Evolutionary conservation across 768 basidiomycete genomes (phyloP).

Genomic region (Mycena rosella): DNA sequence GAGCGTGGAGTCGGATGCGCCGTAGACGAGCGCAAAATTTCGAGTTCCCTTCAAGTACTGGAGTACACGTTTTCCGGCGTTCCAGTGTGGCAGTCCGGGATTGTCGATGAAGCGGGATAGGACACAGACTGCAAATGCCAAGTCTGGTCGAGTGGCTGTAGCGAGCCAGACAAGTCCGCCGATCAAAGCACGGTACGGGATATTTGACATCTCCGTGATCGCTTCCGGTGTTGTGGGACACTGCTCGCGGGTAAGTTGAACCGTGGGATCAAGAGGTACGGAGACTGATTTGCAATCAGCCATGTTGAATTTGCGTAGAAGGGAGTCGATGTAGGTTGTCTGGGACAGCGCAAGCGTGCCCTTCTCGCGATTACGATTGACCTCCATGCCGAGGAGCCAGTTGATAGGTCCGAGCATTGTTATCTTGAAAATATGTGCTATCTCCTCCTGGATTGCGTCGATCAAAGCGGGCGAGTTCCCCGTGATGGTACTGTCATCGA

Average conservation of each 20-base stretch:
- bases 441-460: conserved; percentile 28
- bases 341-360: conserved; percentile 4
- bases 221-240: neutral
- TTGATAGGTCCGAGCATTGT: conserved; percentile 44
- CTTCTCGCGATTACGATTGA: too few species aligned
- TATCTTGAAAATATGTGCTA: conserved; percentile 21
- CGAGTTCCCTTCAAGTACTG: too few species aligned
- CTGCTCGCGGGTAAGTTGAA: too few species aligned
- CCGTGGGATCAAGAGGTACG: conserved; percentile 25
- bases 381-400: conserved; percentile 48
- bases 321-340: conserved; percentile 22
- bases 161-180: conserved; percentile 13
- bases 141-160: conserved; percentile 2
- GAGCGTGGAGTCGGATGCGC: too few species aligned
- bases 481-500: conserved; percentile 52
- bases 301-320: conserved; percentile 35
- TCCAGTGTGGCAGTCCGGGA: too few species aligned
- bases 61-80: too few species aligned
- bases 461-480: conserved; percentile 35
- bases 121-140: too few species aligned
- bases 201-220: neutral
- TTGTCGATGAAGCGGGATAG: too few species aligned
- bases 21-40: too few species aligned
- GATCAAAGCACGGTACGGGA: neutral
- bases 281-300: conserved; percentile 18